Conservation (phyloP, 257 asterid species). For the Rhazya stricta region DNA sequence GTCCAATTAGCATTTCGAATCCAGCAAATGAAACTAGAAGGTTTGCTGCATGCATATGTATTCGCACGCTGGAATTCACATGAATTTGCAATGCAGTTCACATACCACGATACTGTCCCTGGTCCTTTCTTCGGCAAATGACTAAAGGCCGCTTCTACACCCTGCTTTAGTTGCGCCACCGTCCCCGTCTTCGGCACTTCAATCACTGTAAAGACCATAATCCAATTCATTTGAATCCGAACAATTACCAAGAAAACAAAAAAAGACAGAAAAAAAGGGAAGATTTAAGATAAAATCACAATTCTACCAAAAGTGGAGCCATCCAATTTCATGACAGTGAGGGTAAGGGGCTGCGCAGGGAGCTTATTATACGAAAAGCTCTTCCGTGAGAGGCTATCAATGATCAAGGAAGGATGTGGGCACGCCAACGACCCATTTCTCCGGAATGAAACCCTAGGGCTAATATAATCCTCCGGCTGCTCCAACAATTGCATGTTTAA, state of each 20-base stretch:
- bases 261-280: neutral
- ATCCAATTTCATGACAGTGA: conserved; percentile 69
- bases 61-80: neutral
- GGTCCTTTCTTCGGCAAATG: conserved; percentile 68
- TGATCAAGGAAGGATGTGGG: conserved; percentile 10
- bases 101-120: conserved; percentile 72
- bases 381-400: conserved; percentile 23
- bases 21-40: neutral
- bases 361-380: conserved; percentile 47
- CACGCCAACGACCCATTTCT: conserved; percentile 24
- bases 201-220: conserved; percentile 39
- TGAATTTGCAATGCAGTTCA: neutral
- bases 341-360: conserved; percentile 49
- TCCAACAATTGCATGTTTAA: conserved; percentile 14
- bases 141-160: conserved; percentile 67
- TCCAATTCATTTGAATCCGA: neutral
- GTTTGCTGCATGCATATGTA: neutral
- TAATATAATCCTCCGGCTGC: conserved; percentile 10
- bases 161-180: conserved; percentile 64
- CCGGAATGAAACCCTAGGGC: conserved; percentile 16
- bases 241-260: neutral
- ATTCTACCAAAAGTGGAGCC: conserved; percentile 66
- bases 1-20: too few relatives aligned
- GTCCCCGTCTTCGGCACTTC: conserved; percentile 61
- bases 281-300: neutral